Evolutionary conservation across 768 basidiomycete genomes (phyloP), one percentile per base, ranked within the genome.

Genomic region (Hygrophoropsis aurantiaca): DNA sequence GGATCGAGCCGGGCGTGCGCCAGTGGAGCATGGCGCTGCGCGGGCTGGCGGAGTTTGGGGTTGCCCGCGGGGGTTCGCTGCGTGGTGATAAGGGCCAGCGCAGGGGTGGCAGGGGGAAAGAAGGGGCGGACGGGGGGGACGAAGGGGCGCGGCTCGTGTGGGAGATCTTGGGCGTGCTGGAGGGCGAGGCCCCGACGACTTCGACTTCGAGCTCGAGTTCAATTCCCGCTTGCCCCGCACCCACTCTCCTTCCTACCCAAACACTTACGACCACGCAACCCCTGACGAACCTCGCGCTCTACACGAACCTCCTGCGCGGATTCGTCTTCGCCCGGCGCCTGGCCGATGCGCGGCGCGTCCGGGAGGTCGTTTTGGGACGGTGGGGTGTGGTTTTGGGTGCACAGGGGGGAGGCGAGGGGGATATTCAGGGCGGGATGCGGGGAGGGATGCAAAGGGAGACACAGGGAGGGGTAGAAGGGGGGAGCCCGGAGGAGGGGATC

Each of bases 21-120:
- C 74, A 79, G 30, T 75, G 75, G 55, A 76, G 77, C n/a, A 70
- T 75, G 24, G 56, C 81, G 25, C 75, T 74, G 0, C 71, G 74
- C 2, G 63, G 61, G 10, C 82, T 74, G 53, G 77, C 78, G 11
- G 60, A 66, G 13, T 42, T 46, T 13, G 75, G 73, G 1, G 65
- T 77, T 30, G 53, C 62, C 0, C 11, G 8, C 1, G 55, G 62
- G 8, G 73, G n/a, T n/a, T n/a, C 76, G 8, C 56, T 78, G 19
- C 44, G 58, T 19, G 49, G 46, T 26, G 35, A 6, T 16, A 18
- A 11, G 25, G 15, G 5, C 2, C 10, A 8, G 18, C 32, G 25
- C 2, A 11, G 3, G 9, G 13, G 6, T n/a, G 13, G 4, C 11
- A 16, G 25, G 16, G 13, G 24, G 40, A 11, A 3, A 18, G 9